These are phyloP conservation scores for Cymodocea nodosa DNA, from an alignment of 116 monocot species.

Conservation along the genomic window DNA sequence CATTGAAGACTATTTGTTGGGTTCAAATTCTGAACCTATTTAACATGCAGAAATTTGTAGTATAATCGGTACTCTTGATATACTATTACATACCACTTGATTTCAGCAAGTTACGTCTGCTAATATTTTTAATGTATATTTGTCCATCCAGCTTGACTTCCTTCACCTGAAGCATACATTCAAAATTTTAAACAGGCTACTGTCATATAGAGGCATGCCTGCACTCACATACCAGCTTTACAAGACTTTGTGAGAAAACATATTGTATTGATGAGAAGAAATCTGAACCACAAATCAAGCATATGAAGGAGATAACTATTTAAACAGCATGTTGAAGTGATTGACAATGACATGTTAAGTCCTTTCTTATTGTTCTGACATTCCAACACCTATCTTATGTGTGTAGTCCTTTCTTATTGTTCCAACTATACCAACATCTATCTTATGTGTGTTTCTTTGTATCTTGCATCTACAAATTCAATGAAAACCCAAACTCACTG, in stretches of 20 bases:
- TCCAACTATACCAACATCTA: too few species aligned
- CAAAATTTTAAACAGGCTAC: not conserved
- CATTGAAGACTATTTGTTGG: not conserved
- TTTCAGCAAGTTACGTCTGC: slow-evolving; percentile 62
- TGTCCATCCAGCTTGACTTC: slow-evolving; percentile 63
- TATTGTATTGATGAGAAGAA: not conserved
- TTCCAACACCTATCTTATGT: too few species aligned
- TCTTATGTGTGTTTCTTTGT: too few species aligned
- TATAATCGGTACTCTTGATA: not conserved
- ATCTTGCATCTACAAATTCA: too few species aligned
- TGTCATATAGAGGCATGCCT: too few species aligned
- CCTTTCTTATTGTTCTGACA: not conserved
- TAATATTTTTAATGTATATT: slow-evolving; percentile 51
- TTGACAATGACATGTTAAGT: not conserved
- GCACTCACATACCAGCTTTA: too few species aligned
- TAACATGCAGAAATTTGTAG: not conserved
- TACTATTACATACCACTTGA: slow-evolving; percentile 48
- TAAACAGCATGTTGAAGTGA: not conserved
- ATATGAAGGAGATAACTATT: not conserved
- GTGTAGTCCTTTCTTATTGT: not conserved
- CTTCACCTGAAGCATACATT: slow-evolving; percentile 28
- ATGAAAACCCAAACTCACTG: too few species aligned
- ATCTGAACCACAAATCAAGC: not conserved
- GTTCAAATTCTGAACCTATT: not conserved
- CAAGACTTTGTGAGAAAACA: too few species aligned